Evolutionary conservation across 192 early-diverging fungal genomes (phyloP).

Genomic region (Rhizophagus clarus): DNA sequence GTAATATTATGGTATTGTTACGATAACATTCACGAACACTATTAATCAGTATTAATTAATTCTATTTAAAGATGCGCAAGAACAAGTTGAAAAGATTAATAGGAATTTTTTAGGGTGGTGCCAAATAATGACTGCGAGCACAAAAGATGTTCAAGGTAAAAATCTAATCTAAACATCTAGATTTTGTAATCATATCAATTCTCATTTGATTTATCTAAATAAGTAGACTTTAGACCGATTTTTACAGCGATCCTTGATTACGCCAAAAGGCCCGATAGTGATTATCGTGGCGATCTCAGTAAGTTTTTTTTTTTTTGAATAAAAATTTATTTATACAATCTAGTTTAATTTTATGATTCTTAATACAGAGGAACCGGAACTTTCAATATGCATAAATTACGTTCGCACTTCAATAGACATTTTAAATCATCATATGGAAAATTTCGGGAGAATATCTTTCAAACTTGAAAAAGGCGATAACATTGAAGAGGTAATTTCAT

Average conservation of each 20-base stretch:
- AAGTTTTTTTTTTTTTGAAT: not conserved
- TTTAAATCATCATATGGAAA: not conserved
- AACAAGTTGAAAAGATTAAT: constrained; percentile 18
- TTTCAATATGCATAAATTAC: constrained; percentile 24
- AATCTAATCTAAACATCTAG: not conserved
- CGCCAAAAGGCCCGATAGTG: constrained; percentile 16
- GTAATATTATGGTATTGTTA: not conserved
- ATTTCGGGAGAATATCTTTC: not conserved
- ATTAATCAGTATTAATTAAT: not conserved
- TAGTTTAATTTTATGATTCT: not conserved
- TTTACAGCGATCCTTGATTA: constrained; percentile 21
- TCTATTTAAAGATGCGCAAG: not conserved
- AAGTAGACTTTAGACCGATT: constrained; percentile 22
- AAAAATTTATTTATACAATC: not conserved
- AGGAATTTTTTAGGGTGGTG: constrained; percentile 25
- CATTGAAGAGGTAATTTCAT: not conserved
- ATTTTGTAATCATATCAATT: not conserved
- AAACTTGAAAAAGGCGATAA: constrained; percentile 19
- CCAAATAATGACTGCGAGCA: constrained; percentile 13
- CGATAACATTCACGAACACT: not conserved
- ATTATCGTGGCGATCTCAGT: constrained; percentile 11
- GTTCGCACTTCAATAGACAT: constrained; percentile 4
- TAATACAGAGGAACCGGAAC: constrained; percentile 22
- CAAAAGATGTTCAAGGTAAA: not conserved
- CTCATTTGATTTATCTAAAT: not conserved